Conservation (phyloP, 768 basidiomycete genomes). For the Podaxis rugospora region DNA sequence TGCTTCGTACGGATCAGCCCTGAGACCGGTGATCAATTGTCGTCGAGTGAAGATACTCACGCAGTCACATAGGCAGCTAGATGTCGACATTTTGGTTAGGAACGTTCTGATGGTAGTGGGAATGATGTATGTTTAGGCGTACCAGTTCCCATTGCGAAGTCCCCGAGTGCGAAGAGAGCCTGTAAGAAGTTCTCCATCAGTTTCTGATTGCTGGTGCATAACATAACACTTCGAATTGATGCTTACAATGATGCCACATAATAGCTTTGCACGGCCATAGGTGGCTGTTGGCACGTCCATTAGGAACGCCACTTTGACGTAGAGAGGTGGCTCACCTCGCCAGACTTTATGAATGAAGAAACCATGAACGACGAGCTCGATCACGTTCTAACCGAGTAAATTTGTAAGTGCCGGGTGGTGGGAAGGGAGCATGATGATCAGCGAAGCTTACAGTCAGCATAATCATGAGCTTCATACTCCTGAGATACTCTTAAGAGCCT, state of each 20-base stretch:
- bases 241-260: conserved; percentile 4
- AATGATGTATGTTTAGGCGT: not conserved
- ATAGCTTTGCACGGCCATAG: not conserved
- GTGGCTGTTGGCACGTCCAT: not conserved
- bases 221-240: not conserved
- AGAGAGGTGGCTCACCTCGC: not conserved
- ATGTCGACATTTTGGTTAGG: not conserved
- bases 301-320: not conserved
- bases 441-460: conserved; percentile 2
- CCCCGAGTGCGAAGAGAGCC: conserved; percentile 7
- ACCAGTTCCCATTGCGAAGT: conserved; percentile 9
- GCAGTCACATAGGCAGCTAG: conserved; percentile 3
- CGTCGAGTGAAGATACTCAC: not conserved
- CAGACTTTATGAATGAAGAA: conserved; percentile 11
- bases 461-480: conserved; percentile 11
- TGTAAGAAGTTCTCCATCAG: not conserved
- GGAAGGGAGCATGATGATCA: not conserved
- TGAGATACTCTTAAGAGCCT: not conserved
- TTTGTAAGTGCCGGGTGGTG: not conserved
- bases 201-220: not conserved
- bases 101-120: not conserved
- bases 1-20: not conserved
- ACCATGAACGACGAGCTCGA: conserved; percentile 6
- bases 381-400: not conserved
- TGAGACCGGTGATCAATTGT: too few relatives aligned